Evolutionary conservation across 2,329 filamentous ascomycete genomes (phyloP).

Genomic region (Paraphoma sp.): DNA sequence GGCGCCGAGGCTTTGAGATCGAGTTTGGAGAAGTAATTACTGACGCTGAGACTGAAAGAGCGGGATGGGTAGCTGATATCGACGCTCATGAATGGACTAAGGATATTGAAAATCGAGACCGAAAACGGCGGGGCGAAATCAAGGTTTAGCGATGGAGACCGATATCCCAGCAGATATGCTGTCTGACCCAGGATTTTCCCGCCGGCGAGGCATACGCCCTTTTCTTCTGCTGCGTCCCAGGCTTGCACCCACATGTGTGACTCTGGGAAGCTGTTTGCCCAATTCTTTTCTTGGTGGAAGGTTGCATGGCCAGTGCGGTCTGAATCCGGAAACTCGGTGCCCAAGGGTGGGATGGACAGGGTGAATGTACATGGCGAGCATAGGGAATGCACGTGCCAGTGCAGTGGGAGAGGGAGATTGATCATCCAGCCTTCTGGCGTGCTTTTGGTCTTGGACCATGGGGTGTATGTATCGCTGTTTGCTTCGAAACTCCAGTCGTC

Average conservation of each 20-base stretch:
- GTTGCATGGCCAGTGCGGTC: constrained; percentile 44
- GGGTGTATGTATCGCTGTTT: constrained; percentile 46
- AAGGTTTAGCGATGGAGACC: constrained; percentile 43
- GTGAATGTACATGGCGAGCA: constrained; percentile 49
- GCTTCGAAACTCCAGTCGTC: constrained; percentile 50
- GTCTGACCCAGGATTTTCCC: constrained; percentile 44
- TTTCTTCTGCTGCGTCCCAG: constrained; percentile 21
- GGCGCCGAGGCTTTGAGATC: constrained; percentile 51
- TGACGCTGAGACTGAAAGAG: constrained; percentile 47
- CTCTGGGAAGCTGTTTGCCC: constrained; percentile 55
- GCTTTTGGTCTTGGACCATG: constrained; percentile 45
- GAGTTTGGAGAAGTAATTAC: constrained; percentile 50
- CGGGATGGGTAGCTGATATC: constrained; percentile 50
- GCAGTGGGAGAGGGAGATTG: constrained; percentile 55
- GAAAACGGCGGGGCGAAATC: constrained; percentile 56
- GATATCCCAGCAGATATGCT: constrained; percentile 57
- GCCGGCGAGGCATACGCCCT: constrained; percentile 40
- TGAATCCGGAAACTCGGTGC: constrained; percentile 21
- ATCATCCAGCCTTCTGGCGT: constrained; percentile 57
- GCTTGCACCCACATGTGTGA: constrained; percentile 50
- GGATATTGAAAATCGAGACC: constrained; percentile 30
- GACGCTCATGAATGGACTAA: constrained; percentile 54
- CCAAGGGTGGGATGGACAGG: constrained; percentile 46
- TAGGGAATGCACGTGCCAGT: constrained; percentile 60
- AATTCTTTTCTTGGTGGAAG: constrained; percentile 61